A percentile compares a stretch with the other conserved stretches of the same genome.
These are phyloP conservation scores for Colletotrichum sp. DNA, from an alignment of 2,329 filamentous ascomycete species.

Conservation along the genomic window DNA sequence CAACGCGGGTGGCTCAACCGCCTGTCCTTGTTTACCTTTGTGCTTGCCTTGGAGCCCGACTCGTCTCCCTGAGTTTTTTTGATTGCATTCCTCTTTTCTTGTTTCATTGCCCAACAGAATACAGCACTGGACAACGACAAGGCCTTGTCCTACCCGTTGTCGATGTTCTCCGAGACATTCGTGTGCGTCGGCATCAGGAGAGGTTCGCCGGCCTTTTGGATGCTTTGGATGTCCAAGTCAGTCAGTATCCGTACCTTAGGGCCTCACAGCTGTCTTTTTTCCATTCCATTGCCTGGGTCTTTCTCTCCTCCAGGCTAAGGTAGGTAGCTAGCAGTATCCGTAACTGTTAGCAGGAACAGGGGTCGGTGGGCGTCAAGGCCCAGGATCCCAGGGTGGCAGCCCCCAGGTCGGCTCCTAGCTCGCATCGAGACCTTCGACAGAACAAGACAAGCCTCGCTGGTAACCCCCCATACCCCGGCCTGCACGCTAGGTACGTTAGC, in stretches of 20 bases:
- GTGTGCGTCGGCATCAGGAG: not conserved
- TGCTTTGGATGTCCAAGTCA: not conserved
- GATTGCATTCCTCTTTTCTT: not conserved
- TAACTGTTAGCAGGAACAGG: not conserved
- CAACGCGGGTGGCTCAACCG: not conserved
- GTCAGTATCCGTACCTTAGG: not conserved
- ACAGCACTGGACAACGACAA: not conserved
- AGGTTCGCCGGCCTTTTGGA: not conserved
- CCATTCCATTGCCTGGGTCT: too few species aligned
- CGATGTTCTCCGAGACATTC: not conserved
- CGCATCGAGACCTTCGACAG: constrained; percentile 14
- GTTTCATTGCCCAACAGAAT: not conserved
- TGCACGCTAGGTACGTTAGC: constrained; percentile 5
- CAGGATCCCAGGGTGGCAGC: constrained; percentile 4
- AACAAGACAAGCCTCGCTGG: constrained; percentile 10
- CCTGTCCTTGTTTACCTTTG: constrained; percentile 1
- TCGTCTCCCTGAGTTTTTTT: not conserved
- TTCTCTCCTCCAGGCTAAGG: too few species aligned
- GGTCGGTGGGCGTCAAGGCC: not conserved
- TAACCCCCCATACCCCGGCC: constrained; percentile 2
- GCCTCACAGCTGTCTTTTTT: not conserved
- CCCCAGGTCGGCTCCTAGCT: not conserved
- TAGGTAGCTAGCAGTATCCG: too few species aligned
- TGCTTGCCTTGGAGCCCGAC: not conserved
- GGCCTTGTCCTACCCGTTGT: not conserved